Base-by-base conservation (phyloP, 805 yeast genomes). In the Metschnikowia gelsemii region DNA sequence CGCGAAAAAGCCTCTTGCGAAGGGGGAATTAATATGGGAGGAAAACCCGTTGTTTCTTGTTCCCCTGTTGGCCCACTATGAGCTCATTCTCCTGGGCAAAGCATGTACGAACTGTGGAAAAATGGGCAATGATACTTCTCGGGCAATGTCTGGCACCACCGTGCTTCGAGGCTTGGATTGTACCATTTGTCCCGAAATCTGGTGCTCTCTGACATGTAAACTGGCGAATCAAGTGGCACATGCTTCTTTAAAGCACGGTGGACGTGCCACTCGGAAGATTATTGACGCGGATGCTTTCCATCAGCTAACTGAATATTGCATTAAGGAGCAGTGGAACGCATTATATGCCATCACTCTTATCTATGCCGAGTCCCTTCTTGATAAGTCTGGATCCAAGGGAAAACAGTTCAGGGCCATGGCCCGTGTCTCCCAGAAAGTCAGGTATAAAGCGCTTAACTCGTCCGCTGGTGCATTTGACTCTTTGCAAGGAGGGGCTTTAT, bases 31-130 rank as follows among this genome's bases (percentile, higher is more conserved):
- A 40, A 56, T 87, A 3, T 82, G 88, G 80, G 69, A 73, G 30
- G 95, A 86, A 54, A 51, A 59, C 9, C 68, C 64, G 1, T 78
- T 88, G 5, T 68, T 87, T 42, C 74, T 77, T 27, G 65, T 85
- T 0, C 87, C 91, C 2, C 87, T 84, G 2, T 66, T 86, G 47
- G 87, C 84, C 12, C 79, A 81, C 51, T 63, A 80, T 33, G 71
- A 76, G 27, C 62, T 84, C 43, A 76, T 84, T 51, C 68, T 74
- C 32, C 56, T 61, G 16, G 86, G 89, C 0, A 77, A 76, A 51
- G 85, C 87, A 3, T 87, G 96, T 59, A 68, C 87, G 1, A 73
- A 75, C 55, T 87, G 96, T 66, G 87, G 89, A 0, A 72, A 73
- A 33, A 63, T 80, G 2, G 61, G 81, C 27, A 64, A 60, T 27